A percentile compares a stretch with the other conserved stretches of the same genome.
Evolutionary conservation across 1,284 basidiomycete species (phyloP).

Genomic region (Cerrena zonata): DNA sequence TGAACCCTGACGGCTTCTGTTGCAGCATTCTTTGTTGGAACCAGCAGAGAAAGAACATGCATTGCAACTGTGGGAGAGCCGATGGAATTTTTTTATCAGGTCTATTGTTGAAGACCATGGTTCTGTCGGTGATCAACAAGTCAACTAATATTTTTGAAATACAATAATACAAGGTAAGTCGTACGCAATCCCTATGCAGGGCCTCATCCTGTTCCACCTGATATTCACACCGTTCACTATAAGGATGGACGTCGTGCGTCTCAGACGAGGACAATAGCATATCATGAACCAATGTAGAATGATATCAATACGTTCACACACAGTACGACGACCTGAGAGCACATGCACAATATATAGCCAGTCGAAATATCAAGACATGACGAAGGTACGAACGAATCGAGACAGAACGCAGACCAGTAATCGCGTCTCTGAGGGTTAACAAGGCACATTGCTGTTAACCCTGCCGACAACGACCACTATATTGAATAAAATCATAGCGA

Average conservation of each 20-base stretch:
- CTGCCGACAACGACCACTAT: background rate
- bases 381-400: background rate
- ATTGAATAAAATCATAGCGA: background rate
- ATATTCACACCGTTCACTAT: too few species aligned
- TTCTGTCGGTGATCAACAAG: background rate
- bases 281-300: background rate
- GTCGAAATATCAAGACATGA: background rate
- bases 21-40: conserved; percentile 50
- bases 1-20: background rate
- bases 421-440: too few species aligned
- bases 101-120: conserved; percentile 13
- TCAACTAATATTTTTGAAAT: too few species aligned
- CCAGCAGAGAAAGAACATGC: conserved; percentile 43
- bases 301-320: background rate
- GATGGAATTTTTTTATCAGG: conserved; percentile 50
- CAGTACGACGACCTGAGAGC: background rate
- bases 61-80: conserved; percentile 42
- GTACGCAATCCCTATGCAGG: background rate
- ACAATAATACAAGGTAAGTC: background rate
- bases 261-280: too few species aligned
- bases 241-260: too few species aligned
- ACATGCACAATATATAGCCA: background rate
- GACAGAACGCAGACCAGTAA: background rate
- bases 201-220: too few species aligned
- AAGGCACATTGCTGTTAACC: background rate